These are phyloP conservation scores for Eucalyptus brandiana DNA, from an alignment of 345 rosid species.

Conservation along the genomic window DNA sequence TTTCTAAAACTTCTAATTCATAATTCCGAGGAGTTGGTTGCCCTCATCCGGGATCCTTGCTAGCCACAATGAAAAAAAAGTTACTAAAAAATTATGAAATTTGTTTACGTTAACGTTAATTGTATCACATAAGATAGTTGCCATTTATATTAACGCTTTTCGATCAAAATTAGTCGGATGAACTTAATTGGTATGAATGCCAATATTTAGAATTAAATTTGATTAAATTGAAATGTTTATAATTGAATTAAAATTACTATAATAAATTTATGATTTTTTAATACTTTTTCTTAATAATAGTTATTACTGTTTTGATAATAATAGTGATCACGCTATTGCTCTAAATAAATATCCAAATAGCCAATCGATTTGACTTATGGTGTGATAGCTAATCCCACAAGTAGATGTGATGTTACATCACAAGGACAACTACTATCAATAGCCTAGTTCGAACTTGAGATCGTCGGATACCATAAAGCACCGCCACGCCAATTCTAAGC, in stretches of 20 bases:
- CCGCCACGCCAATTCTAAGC: not conserved
- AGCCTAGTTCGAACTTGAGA: not conserved
- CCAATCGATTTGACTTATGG: not conserved
- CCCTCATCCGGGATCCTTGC: accelerated
- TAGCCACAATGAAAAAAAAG: not conserved
- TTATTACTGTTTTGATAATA: not conserved
- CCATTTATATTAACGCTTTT: accelerated
- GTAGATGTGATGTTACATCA: not conserved
- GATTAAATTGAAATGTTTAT: too few species aligned
- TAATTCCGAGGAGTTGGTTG: not conserved
- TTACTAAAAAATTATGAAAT: too few species aligned
- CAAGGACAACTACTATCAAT: not conserved
- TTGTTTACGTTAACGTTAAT: accelerated
- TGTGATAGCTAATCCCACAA: not conserved
- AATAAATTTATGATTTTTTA: too few species aligned
- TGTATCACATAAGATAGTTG: accelerated
- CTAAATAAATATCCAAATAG: not conserved
- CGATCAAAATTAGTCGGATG: accelerated
- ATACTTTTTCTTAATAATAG: too few species aligned
- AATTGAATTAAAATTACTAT: too few species aligned
- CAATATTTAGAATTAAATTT: too few species aligned
- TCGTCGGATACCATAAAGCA: not conserved
- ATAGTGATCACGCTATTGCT: not conserved
- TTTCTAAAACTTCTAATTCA: not conserved
- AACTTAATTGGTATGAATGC: accelerated